Conservation (phyloP, 2,329 filamentous ascomycete species). For the Penicillium sp. region DNA sequence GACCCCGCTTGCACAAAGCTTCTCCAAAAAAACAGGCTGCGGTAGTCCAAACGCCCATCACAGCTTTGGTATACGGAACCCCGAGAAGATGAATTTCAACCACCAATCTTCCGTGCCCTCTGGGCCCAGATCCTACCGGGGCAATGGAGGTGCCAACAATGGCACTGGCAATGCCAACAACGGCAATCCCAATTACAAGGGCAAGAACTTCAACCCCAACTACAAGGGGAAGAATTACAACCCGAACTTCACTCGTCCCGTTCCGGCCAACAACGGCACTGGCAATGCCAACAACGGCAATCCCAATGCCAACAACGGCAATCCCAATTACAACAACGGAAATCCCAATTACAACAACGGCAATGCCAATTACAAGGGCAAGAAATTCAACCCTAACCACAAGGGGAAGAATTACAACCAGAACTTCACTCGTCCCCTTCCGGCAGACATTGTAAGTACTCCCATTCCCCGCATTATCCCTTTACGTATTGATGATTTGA, state of each 20-base stretch:
- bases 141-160: neutral
- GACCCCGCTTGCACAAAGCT: slow-evolving; percentile 7
- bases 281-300: neutral
- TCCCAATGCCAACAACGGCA: neutral
- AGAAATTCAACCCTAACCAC: slow-evolving; percentile 2
- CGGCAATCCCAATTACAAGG: neutral
- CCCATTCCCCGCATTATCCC: neutral
- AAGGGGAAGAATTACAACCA: neutral
- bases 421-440: neutral
- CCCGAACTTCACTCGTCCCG: neutral
- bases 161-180: no score
- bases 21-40: neutral
- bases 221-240: slow-evolving; percentile 1
- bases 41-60: slow-evolving; percentile 2
- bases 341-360: neutral
- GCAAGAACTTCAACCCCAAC: slow-evolving; percentile 1
- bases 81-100: neutral
- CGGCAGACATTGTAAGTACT: neutral
- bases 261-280: neutral
- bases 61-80: neutral
- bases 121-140: no score
- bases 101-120: no score
- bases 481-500: neutral
- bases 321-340: neutral
- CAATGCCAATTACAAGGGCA: neutral